Conservation (phyloP, 1,284 basidiomycete species). For the Trametes versicolor region DNA sequence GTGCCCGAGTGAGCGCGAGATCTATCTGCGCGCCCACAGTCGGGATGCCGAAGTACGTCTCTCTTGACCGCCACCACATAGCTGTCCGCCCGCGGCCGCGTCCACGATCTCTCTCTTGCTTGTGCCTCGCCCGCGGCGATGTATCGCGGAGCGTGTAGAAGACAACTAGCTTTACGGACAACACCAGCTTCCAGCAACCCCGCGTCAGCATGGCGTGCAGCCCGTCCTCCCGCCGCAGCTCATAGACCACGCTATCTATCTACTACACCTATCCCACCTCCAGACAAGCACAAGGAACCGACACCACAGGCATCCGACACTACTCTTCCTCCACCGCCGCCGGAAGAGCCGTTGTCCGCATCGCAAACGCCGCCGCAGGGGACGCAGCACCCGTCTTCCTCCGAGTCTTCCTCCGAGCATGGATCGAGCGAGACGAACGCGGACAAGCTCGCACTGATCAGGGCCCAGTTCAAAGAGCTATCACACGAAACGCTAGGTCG, state of each 20-base stretch:
- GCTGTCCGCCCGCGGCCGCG: constrained; percentile 3
- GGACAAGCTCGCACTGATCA: constrained; percentile 24
- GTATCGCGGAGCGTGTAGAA: constrained; percentile 24
- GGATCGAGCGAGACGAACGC: constrained; percentile 2
- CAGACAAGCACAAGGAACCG: constrained; percentile 11
- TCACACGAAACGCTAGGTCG: constrained; percentile 56
- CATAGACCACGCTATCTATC: constrained; percentile 20
- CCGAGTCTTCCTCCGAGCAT: constrained; percentile 4
- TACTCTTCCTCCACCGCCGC: constrained; percentile 2
- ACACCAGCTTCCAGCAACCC: constrained; percentile 8
- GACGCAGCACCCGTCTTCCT: background rate
- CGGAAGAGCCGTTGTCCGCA: background rate
- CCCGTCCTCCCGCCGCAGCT: background rate
- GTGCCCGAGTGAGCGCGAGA: too few relatives aligned
- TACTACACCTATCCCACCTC: constrained; percentile 23
- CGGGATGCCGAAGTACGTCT: constrained; percentile 22
- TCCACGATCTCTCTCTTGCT: constrained; percentile 1
- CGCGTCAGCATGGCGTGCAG: constrained; percentile 8
- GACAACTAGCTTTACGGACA: constrained; percentile 14
- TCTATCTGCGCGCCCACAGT: background rate
- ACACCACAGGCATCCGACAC: background rate
- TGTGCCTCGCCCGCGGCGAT: constrained; percentile 13
- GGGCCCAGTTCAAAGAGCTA: constrained; percentile 57
- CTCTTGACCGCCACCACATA: constrained; percentile 20
- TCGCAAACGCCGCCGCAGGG: background rate